phyloP scores from a whole-genome alignment of 208 protist genomes.

The Acanthamoeba lenticulata region DNA sequence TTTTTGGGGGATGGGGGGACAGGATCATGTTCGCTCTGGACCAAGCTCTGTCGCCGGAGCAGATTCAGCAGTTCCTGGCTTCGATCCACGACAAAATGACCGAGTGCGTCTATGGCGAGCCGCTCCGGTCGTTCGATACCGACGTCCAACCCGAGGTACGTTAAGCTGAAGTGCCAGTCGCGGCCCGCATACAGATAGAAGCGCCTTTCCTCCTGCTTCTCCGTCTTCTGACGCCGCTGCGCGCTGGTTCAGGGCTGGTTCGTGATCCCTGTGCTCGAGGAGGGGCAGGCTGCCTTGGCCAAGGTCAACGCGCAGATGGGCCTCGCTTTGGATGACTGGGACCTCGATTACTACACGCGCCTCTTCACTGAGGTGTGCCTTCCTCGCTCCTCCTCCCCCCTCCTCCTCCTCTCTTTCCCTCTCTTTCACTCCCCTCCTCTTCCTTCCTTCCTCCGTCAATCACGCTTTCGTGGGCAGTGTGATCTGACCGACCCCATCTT shows the following conservation, averaged over 20 bases:
- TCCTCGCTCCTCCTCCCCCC: not conserved
- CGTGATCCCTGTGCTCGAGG: conserved; percentile 77
- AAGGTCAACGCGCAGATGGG: conserved; percentile 83
- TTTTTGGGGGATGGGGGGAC: not conserved
- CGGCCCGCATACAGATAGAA: no score
- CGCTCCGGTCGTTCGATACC: conserved; percentile 73
- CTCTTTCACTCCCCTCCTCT: no score
- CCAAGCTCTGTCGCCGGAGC: not conserved
- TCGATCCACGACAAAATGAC: conserved; percentile 88
- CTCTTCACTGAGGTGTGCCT: conserved; percentile 76
- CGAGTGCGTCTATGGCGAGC: conserved; percentile 81
- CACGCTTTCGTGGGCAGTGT: no score
- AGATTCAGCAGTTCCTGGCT: conserved; percentile 38
- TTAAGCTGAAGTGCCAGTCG: not conserved
- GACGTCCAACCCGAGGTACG: conserved; percentile 67
- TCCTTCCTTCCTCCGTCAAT: no score
- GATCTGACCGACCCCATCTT: no score
- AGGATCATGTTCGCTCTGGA: conserved; percentile 39
- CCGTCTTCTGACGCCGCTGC: no score
- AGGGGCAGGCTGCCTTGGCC: conserved; percentile 82
- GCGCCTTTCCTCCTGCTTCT: not conserved
- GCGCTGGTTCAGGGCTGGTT: conserved; percentile 56
- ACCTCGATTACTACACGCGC: conserved; percentile 85
- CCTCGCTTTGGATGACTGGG: conserved; percentile 84
- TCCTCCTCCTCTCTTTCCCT: not conserved